These are phyloP conservation scores for Acorus gramineus DNA, from an alignment of 106 monocot genomes.

Conservation along the genomic window DNA sequence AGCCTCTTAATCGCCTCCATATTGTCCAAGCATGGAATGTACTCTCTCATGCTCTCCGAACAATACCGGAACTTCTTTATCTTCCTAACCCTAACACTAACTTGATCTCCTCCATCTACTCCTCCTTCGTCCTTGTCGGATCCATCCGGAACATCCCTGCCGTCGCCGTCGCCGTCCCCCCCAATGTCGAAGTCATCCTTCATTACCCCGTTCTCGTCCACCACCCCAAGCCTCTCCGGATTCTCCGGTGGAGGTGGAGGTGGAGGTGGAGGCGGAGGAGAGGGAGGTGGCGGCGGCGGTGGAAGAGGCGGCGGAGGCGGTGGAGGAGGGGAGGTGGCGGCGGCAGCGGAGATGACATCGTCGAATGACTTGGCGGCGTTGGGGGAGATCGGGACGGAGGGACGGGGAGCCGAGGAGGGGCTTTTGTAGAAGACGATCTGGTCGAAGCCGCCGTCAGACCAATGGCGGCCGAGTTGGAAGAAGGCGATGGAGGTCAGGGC, in stretches of 20 bases:
- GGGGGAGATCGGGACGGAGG: not conserved
- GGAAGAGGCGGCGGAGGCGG: slow-evolving; percentile 9
- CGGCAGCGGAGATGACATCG: not conserved
- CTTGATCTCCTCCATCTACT: not conserved
- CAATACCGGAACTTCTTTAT: slow-evolving; percentile 49
- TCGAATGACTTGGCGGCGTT: slow-evolving; percentile 30
- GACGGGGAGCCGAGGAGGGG: slow-evolving; percentile 3
- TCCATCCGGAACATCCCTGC: no score
- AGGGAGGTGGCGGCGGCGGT: not conserved
- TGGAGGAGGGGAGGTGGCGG: slow-evolving; percentile 1
- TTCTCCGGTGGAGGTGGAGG: slow-evolving; percentile 19
- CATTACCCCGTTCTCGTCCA: slow-evolving; percentile 48
- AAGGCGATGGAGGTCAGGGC: slow-evolving; percentile 20
- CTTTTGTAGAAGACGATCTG: slow-evolving; percentile 28
- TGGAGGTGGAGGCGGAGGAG: not conserved
- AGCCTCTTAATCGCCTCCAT: slow-evolving; percentile 53
- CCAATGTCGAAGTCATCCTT: slow-evolving; percentile 37
- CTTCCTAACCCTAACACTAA: slow-evolving; percentile 7
- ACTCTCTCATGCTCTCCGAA: slow-evolving; percentile 55
- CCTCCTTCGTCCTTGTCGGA: not conserved
- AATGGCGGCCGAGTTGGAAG: slow-evolving; percentile 47
- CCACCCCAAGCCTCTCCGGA: slow-evolving; percentile 32
- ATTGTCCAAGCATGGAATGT: slow-evolving; percentile 90
- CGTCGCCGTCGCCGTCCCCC: not conserved
- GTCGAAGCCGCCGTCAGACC: slow-evolving; percentile 19